Evolutionary conservation across 768 basidiomycete genomes (phyloP), one percentile per base, ranked within the genome.

Genomic region (Rhodotorula paludigena): DNA sequence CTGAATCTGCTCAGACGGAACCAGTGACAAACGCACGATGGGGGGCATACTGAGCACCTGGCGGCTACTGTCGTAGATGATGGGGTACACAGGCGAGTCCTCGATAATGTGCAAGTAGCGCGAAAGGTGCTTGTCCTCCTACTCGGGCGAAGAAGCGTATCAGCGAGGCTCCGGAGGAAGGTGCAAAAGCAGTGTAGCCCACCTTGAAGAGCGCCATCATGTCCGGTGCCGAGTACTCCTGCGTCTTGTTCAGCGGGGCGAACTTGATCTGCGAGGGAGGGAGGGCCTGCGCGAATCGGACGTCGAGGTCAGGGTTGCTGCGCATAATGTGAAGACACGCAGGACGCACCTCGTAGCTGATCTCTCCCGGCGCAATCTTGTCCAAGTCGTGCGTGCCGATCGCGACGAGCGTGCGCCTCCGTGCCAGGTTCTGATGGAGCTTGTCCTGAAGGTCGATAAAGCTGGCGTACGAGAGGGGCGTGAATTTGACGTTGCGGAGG

Each of bases 401-500:
- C 28, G 96, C 85, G 54, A 94, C 96, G 51, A 99, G 84, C 76
- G 89, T 89, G 64, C 96, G 82, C 71, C 88, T 82, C 64, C 96
- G 83, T 76, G 90, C 92, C 41, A 99, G 84, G 78, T 99, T 99
- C 76, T 93, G 89, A 77, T 99, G 96, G 57, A 99, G 83, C 79
- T 98, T 99, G 77, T 99, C 96, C 80, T 99, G 96, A n/a, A 99
- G 81, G 77, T 98, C 96, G 74, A 99, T 94, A 84, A 99, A 98
- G 69, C 90, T 92, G 33, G 88, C 89, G 77, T 98, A 98, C 45
- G 90, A 92, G 58, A 84, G 83, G 49, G 85, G 85, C 36, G 89
- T 90, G 81, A 99, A 93, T 73, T 85, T 86, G 76, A 97, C 80
- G 75, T 93, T 89, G 70, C 96, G 89, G 54, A 99, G 83, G 64